These are phyloP conservation scores for Shiraia bambusicola DNA, from an alignment of 2,329 filamentous ascomycete species.

Conservation along the genomic window DNA sequence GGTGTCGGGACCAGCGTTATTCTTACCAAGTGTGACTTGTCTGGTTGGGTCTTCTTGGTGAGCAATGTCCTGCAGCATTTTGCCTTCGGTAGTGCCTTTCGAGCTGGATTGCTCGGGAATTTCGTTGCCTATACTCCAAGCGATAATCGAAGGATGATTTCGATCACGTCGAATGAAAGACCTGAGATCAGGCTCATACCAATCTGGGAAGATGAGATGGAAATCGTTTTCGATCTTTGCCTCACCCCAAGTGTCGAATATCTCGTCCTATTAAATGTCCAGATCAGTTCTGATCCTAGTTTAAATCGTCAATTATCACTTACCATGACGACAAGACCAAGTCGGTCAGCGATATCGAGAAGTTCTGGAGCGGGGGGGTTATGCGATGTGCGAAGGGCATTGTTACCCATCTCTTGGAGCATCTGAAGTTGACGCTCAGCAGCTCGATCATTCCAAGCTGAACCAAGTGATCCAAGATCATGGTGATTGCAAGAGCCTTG, in stretches of 20 bases:
- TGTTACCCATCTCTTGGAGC: conserved; percentile 54
- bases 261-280: conserved; percentile 45
- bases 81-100: conserved; percentile 37
- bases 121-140: conserved; percentile 59
- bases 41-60: conserved; percentile 53
- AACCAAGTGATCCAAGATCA: conserved; percentile 54
- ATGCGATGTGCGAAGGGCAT: conserved; percentile 56
- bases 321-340: conserved; percentile 53
- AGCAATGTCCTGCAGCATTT: conserved; percentile 47
- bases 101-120: conserved; percentile 50
- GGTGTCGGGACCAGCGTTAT: conserved; percentile 46
- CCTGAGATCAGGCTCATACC: conserved; percentile 57
- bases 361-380: conserved; percentile 57
- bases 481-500: conserved; percentile 55
- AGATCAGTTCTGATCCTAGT: too few species aligned
- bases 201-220: conserved; percentile 55
- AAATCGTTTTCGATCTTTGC: conserved; percentile 54
- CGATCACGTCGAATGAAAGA: conserved; percentile 56
- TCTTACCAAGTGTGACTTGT: conserved; percentile 50
- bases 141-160: conserved; percentile 57
- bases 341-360: conserved; percentile 52
- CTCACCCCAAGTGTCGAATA: conserved; percentile 56
- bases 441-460: conserved; percentile 55
- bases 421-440: conserved; percentile 54
- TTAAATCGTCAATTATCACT: too few species aligned